Evolutionary conservation across 2,329 filamentous ascomycete species (phyloP).

Genomic region (Akanthomyces muscarius): DNA sequence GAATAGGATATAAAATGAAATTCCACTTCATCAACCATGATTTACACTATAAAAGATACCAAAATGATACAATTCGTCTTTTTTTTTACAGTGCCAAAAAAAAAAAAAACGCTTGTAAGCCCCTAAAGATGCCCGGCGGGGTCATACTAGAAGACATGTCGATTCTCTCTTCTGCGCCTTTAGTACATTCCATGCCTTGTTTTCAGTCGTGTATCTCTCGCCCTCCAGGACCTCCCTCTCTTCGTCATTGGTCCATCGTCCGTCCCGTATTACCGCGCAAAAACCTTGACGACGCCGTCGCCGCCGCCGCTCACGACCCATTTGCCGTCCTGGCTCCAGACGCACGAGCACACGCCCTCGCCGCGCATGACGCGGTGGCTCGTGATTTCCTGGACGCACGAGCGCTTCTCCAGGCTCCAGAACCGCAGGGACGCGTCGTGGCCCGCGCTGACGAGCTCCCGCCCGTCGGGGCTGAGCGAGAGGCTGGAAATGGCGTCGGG

Average conservation of each 20-base stretch:
- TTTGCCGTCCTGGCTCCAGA: slow-evolving; percentile 92
- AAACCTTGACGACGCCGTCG: slow-evolving; percentile 95
- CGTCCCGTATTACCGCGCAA: slow-evolving; percentile 44
- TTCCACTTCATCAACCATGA: slow-evolving; percentile 14
- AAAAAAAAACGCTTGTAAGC: slow-evolving; percentile 8
- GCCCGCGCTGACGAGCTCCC: slow-evolving; percentile 90
- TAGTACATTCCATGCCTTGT: neutral
- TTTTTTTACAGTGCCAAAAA: neutral
- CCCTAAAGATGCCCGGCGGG: neutral
- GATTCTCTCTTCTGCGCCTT: neutral
- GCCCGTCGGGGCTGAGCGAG: slow-evolving; percentile 86
- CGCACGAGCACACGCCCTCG: slow-evolving; percentile 88
- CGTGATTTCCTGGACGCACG: slow-evolving; percentile 92
- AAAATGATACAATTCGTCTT: slow-evolving; percentile 3
- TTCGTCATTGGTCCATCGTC: neutral
- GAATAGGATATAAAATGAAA: neutral
- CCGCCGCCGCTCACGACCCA: slow-evolving; percentile 94
- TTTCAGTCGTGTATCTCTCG: neutral
- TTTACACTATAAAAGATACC: slow-evolving; percentile 13
- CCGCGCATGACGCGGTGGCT: slow-evolving; percentile 91
- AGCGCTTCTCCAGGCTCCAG: slow-evolving; percentile 94
- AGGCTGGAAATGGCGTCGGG: slow-evolving; percentile 88
- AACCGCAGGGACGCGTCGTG: slow-evolving; percentile 95
- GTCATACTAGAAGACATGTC: slow-evolving; percentile 9
- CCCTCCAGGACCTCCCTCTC: neutral